Evolutionary conservation across 306 rosid genomes (phyloP).

Genomic region (Malus domestica): DNA sequence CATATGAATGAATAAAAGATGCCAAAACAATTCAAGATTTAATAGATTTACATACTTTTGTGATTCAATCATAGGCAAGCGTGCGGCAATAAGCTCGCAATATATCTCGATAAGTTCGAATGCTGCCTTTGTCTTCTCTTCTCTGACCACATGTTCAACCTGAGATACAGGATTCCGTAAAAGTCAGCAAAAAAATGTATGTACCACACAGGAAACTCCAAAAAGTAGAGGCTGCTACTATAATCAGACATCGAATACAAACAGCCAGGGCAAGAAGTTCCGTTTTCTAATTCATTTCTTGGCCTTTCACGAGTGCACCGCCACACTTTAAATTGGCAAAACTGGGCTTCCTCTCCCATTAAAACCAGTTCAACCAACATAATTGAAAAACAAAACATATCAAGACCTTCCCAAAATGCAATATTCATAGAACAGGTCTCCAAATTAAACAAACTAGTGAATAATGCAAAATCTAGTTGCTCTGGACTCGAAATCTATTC

Average conservation of each 20-base stretch:
- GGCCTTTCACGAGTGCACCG: not conserved
- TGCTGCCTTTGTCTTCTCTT: conserved; percentile 85
- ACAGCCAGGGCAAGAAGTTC: not conserved
- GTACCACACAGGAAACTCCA: not conserved
- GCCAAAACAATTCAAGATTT: not conserved
- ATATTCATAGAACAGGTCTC: not conserved
- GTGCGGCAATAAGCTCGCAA: conserved; percentile 83
- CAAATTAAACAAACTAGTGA: not conserved
- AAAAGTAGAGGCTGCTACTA: not conserved
- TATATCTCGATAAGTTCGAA: conserved; percentile 82
- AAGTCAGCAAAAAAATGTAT: conserved; percentile 3
- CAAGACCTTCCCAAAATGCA: not conserved
- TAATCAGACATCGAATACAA: not conserved
- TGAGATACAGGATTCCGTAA: conserved; percentile 21
- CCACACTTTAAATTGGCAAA: not conserved
- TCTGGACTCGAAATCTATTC: not conserved
- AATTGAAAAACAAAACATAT: not conserved
- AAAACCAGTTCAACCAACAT: not conserved
- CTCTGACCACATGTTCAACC: conserved; percentile 95
- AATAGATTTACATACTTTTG: conserved; percentile 60
- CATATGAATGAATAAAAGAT: conserved; percentile 2
- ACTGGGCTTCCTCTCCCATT: not conserved
- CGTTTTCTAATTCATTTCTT: not conserved
- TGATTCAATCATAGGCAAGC: conserved; percentile 82
- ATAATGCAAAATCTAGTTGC: not conserved